Evolutionary conservation across 1,284 basidiomycete species (phyloP).

Genomic region (Ceratorhiza oryzae-sativae): DNA sequence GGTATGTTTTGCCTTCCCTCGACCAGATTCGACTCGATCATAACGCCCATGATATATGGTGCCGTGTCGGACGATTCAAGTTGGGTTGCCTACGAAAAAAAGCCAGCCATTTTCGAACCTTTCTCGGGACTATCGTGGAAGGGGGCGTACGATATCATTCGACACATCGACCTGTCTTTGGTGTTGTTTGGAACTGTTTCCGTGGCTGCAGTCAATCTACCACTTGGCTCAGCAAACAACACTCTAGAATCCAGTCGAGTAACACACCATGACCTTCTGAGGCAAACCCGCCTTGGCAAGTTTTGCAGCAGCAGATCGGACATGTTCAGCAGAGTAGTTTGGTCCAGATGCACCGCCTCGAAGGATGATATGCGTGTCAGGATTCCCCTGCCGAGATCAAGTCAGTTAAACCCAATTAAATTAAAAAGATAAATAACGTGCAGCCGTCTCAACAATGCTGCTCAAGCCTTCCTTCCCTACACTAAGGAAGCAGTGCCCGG

Average conservation of each 20-base stretch:
- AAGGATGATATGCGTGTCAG: slow-evolving; percentile 90
- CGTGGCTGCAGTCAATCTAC: slow-evolving; percentile 92
- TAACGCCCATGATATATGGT: slow-evolving; percentile 89
- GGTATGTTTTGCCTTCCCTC: slow-evolving; percentile 87
- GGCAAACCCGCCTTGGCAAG: slow-evolving; percentile 80
- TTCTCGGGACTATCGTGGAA: too few species aligned
- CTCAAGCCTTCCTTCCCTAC: slow-evolving; percentile 93
- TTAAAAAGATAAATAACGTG: slow-evolving; percentile 48
- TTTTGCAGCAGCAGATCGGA: slow-evolving; percentile 78
- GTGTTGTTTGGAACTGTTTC: slow-evolving; percentile 66
- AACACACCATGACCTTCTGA: slow-evolving; percentile 85
- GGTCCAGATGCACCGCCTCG: slow-evolving; percentile 87
- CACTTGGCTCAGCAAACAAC: neutral
- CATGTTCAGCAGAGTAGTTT: slow-evolving; percentile 81
- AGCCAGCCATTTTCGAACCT: too few species aligned
- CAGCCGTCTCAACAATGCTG: slow-evolving; percentile 89
- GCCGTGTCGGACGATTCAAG: slow-evolving; percentile 74
- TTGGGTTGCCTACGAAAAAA: slow-evolving; percentile 65
- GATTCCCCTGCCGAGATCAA: slow-evolving; percentile 67
- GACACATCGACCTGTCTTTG: slow-evolving; percentile 62
- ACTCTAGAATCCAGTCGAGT: neutral
- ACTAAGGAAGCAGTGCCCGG: slow-evolving; percentile 89
- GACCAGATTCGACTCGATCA: slow-evolving; percentile 95
- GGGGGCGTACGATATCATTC: slow-evolving; percentile 55
- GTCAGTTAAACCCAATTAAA: neutral